These are phyloP conservation scores for Teunomyces funiuensis DNA, from an alignment of 805 yeast genomes.

Conservation along the genomic window DNA sequence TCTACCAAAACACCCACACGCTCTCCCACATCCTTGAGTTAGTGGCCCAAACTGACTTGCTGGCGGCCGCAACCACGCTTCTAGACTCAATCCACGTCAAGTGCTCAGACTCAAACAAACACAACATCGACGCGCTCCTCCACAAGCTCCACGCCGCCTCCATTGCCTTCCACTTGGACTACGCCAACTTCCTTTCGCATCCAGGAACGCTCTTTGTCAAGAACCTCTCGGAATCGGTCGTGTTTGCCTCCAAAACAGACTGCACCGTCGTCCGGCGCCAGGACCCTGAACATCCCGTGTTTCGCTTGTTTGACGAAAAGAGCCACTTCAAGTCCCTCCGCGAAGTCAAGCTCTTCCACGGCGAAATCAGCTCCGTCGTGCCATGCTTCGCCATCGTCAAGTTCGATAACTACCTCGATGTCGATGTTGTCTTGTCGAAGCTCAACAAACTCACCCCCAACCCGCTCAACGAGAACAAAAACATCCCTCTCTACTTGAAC, in stretches of 20 bases:
- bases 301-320: slow-evolving; percentile 18
- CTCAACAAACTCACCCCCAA: slow-evolving; percentile 19
- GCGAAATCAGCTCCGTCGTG: slow-evolving; percentile 2
- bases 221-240: slow-evolving; percentile 40
- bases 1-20: background rate
- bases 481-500: slow-evolving; percentile 49
- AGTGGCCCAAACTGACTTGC: no score
- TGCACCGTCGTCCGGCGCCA: slow-evolving; percentile 6
- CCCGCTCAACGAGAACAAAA: slow-evolving; percentile 28
- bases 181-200: slow-evolving; percentile 40
- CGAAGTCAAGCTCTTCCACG: slow-evolving; percentile 23
- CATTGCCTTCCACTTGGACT: slow-evolving; percentile 19
- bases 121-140: slow-evolving; percentile 9
- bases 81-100: background rate
- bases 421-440: slow-evolving; percentile 23
- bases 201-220: slow-evolving; percentile 62
- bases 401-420: slow-evolving; percentile 36
- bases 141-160: slow-evolving; percentile 7
- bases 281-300: slow-evolving; percentile 11
- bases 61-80: background rate
- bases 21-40: no score
- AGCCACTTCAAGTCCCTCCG: slow-evolving; percentile 18
- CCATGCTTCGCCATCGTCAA: slow-evolving; percentile 28
- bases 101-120: slow-evolving; percentile 7
- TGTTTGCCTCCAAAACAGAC: slow-evolving; percentile 16